These are phyloP conservation scores for Hymenotorrendiella dingleyae DNA, from an alignment of 2,329 filamentous ascomycete species.

Conservation along the genomic window DNA sequence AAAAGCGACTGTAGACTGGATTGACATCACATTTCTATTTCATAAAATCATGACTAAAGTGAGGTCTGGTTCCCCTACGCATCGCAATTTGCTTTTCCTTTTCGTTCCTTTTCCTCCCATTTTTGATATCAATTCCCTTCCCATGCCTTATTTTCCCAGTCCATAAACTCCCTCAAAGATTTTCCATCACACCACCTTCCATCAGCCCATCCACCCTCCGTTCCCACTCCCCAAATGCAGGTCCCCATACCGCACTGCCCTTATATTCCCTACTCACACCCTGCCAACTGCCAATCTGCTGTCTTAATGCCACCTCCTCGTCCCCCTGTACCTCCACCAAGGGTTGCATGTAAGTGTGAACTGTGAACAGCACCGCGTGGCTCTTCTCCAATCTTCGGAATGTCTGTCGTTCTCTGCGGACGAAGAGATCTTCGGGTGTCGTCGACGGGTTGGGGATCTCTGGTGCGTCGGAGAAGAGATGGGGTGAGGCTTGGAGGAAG, in stretches of 20 bases:
- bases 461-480: slow-evolving; percentile 40
- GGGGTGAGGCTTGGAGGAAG: slow-evolving; percentile 42
- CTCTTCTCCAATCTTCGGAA: slow-evolving; percentile 40
- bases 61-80: too few species aligned
- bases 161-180: too few species aligned
- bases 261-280: slow-evolving; percentile 40
- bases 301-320: slow-evolving; percentile 36
- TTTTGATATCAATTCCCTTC: too few species aligned
- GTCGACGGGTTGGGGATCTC: slow-evolving; percentile 29
- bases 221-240: slow-evolving; percentile 10
- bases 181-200: too few species aligned
- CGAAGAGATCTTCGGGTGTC: slow-evolving; percentile 35
- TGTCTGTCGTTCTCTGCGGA: slow-evolving; percentile 44
- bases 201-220: slow-evolving; percentile 7
- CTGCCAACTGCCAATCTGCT: slow-evolving; percentile 40
- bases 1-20: too few species aligned
- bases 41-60: too few species aligned
- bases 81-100: too few species aligned
- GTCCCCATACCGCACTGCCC: slow-evolving; percentile 37
- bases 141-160: too few species aligned
- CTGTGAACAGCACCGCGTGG: slow-evolving; percentile 42
- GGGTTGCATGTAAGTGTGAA: slow-evolving; percentile 40
- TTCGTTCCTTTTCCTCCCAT: too few species aligned
- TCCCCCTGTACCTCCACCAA: slow-evolving; percentile 35
- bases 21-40: too few species aligned